These are phyloP conservation scores for Hyphodiscus sp. DNA, from an alignment of 2,329 filamentous ascomycete genomes.

Conservation along the genomic window DNA sequence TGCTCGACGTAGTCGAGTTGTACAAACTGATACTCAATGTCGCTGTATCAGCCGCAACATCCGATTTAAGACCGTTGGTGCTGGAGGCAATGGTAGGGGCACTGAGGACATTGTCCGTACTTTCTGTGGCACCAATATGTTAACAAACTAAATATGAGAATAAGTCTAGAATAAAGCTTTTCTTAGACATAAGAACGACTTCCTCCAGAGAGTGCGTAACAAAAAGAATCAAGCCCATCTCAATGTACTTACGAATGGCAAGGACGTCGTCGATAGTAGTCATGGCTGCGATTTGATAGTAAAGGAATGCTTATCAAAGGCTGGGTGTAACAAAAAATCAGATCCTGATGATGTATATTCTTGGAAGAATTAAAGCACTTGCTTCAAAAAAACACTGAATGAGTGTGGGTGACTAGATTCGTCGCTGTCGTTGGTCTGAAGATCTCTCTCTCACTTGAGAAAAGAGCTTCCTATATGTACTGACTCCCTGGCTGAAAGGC, in stretches of 20 bases:
- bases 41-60: background rate
- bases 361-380: background rate
- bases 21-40: conserved; percentile 54
- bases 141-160: too few relatives aligned
- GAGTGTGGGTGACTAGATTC: conserved; percentile 4
- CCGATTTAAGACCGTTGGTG: background rate
- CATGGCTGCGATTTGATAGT: conserved; percentile 8
- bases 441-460: background rate
- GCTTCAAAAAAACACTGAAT: background rate
- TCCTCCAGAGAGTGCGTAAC: too few relatives aligned
- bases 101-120: conserved; percentile 8
- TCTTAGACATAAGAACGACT: too few relatives aligned
- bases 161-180: too few relatives aligned
- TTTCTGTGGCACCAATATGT: too few relatives aligned
- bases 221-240: too few relatives aligned
- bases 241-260: conserved; percentile 3
- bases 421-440: conserved; percentile 3
- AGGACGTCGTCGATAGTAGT: conserved; percentile 16
- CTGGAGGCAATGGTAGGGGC: conserved; percentile 4
- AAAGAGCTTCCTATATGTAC: background rate
- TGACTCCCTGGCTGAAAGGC: background rate
- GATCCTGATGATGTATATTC: background rate
- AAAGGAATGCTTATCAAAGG: background rate
- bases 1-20: conserved; percentile 59
- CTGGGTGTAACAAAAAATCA: background rate